phyloP scores from a whole-genome alignment of 306 rosid species.

The Ormosia emarginata region DNA sequence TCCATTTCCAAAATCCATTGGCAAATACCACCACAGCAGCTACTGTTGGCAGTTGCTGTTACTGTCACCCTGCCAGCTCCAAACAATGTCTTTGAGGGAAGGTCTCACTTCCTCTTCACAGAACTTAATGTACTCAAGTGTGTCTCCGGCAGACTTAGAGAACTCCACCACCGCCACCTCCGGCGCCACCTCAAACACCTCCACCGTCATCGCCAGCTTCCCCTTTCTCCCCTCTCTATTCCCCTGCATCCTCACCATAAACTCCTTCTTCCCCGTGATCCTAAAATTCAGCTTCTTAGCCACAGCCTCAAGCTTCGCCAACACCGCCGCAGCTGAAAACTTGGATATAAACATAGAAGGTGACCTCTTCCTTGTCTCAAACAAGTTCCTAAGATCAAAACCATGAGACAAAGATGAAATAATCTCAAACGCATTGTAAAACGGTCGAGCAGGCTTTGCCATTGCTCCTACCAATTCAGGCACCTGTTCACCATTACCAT shows the following conservation, averaged over 20 bases:
- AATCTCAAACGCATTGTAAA: conserved; percentile 77
- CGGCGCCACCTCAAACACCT: conserved; percentile 71
- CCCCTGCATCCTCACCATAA: conserved; percentile 55
- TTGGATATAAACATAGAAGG: conserved; percentile 62
- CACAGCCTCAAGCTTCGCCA: conserved; percentile 44
- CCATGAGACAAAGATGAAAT: conserved; percentile 73
- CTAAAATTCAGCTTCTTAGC: conserved; percentile 50
- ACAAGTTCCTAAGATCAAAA: conserved; percentile 66
- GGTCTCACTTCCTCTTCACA: conserved; percentile 76
- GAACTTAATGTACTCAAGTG: conserved; percentile 60
- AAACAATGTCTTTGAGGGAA: conserved; percentile 77
- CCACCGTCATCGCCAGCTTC: conserved; percentile 50
- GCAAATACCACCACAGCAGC: neutral
- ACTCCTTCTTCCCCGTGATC: conserved; percentile 48
- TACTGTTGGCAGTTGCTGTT: neutral
- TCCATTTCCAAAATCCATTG: neutral
- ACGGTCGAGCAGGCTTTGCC: conserved; percentile 50
- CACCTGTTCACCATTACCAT: neutral
- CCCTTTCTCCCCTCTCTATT: conserved; percentile 71
- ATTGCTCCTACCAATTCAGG: neutral
- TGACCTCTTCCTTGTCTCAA: conserved; percentile 55
- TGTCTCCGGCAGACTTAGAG: conserved; percentile 61
- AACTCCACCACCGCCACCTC: conserved; percentile 74
- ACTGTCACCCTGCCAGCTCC: conserved; percentile 87
- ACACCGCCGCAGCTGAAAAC: conserved; percentile 52